Evolutionary conservation across 306 rosid genomes (phyloP).

Genomic region (Rosa persica): DNA sequence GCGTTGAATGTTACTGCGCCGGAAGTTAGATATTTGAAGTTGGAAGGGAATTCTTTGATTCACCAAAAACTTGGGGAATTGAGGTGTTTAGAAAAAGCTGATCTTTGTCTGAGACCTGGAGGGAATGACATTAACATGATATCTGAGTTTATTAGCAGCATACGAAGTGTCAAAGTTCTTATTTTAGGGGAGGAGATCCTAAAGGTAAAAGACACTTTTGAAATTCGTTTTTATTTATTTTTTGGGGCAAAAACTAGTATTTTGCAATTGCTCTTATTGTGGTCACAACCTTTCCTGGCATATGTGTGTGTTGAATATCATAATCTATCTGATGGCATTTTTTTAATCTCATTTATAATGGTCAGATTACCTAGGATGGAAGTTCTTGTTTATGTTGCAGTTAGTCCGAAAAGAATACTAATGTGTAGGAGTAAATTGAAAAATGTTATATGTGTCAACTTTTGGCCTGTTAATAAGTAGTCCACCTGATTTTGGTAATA

Average conservation of each 20-base stretch:
- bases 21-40: no score
- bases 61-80: not conserved
- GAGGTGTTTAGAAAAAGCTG: not conserved
- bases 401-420: no score
- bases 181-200: not conserved
- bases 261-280: no score
- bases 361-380: no score
- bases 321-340: no score
- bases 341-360: no score
- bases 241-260: no score
- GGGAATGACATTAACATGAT: not conserved
- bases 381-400: no score
- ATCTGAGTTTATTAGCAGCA: not conserved
- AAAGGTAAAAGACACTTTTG: not conserved
- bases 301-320: no score
- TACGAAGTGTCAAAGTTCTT: not conserved
- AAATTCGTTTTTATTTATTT: no score
- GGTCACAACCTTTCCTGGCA: not conserved
- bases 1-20: not conserved
- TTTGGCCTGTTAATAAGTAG: not conserved
- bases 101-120: not conserved
- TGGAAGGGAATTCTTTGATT: not conserved
- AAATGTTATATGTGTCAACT: not conserved
- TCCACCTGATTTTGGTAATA: not conserved
- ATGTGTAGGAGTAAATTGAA: no score